Evolutionary conservation across 805 yeast genomes (phyloP), one percentile per base, ranked within the genome.

Genomic region (Candida andamanensis): DNA sequence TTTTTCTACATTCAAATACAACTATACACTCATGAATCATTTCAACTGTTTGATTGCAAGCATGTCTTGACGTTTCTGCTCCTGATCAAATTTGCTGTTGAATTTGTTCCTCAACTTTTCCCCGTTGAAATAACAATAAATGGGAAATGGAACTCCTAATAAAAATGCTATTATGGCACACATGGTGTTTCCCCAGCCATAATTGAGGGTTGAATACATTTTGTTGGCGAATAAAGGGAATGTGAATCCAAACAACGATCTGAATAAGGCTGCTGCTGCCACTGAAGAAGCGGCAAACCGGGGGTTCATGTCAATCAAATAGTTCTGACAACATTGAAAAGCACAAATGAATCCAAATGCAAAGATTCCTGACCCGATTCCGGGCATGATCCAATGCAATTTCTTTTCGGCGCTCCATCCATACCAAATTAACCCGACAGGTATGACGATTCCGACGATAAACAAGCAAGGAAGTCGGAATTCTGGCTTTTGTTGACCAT

Each of bases 121-220:
- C 9, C 87, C 87, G 32, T 72, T 67, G 31, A 62, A 56, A 33
- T 63, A 62, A 22, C 80, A 75, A 36, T 74, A 67, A 11, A 77
- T 46, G 3, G 87, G 86, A 60, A 74, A 74, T 2, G 87, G 86
- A n/a, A 78, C 56, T 7, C 85, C 84, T 31, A 79, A 58, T 1
- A 67, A 67, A 11, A 78, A 38, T 6, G 72, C 79, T 30, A 79
- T 52, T 24, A 78, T 60, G 0, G 72, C 86, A 51, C 78, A 74
- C 45, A 80, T 49, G 0, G 83, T 72, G 47, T 74, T 73, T 15
- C 84, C 84, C 86, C 85, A 80, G 4, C 84, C 85, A 44, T 77
- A 78, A 14, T 80, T 79, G 27, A 81, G 52, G 7, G 37, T 52
- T 28, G 53, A 54, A 50, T 76, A 81, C 79, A 80, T 72, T 6